phyloP scores from a whole-genome alignment of 352 stramenopile species.

The Phytophthora nicotianae region DNA sequence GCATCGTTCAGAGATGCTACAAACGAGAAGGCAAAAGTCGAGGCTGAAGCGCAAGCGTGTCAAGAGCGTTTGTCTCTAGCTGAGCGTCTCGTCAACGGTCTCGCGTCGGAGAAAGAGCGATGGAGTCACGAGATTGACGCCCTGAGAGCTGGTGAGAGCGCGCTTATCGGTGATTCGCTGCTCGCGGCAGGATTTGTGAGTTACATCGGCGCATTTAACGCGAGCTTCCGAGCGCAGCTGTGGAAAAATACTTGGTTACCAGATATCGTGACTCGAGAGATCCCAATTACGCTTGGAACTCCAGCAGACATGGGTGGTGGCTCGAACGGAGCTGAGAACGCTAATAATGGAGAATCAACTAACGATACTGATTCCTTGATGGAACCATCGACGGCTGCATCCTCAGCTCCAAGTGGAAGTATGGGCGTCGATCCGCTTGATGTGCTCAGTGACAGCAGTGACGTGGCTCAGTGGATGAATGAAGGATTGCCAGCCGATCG shows the following conservation, averaged over 20 bases:
- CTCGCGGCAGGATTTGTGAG: constrained; percentile 90
- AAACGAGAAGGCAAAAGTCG: constrained; percentile 91
- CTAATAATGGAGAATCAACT: constrained; percentile 6
- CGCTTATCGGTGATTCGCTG: constrained; percentile 88
- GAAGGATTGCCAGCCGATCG: constrained; percentile 89
- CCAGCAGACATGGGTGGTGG: constrained; percentile 16
- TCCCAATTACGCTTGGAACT: constrained; percentile 69
- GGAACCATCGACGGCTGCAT: constrained; percentile 11
- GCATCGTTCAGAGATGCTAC: constrained; percentile 84
- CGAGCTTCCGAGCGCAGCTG: constrained; percentile 77
- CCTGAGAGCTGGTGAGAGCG: constrained; percentile 69
- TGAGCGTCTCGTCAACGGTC: constrained; percentile 87
- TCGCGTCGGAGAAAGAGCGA: constrained; percentile 89
- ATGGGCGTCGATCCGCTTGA: constrained; percentile 80
- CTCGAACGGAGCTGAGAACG: background rate
- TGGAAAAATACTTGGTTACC: constrained; percentile 89
- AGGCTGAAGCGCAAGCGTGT: constrained; percentile 86
- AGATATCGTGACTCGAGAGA: constrained; percentile 86
- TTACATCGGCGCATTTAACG: constrained; percentile 93
- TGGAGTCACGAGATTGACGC: constrained; percentile 91
- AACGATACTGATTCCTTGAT: constrained; percentile 9
- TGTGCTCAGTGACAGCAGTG: constrained; percentile 84
- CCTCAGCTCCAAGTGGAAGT: constrained; percentile 3
- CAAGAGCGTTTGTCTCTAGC: constrained; percentile 88
- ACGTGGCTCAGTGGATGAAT: constrained; percentile 92